phyloP scores from a whole-genome alignment of 2,329 filamentous ascomycete genomes.

The Fusarium keratoplasticum region DNA sequence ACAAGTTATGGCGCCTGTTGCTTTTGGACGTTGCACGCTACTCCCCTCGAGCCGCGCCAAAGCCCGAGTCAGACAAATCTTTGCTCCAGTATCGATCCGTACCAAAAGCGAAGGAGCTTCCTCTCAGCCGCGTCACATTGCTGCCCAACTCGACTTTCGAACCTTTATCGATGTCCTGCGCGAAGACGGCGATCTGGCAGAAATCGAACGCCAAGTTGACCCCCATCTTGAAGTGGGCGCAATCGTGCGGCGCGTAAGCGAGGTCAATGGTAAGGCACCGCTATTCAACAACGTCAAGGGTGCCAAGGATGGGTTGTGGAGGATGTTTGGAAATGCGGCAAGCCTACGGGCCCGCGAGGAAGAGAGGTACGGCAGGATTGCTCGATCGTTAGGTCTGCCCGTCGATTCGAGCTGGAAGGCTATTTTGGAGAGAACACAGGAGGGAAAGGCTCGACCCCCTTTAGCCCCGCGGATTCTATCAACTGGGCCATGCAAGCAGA shows the following conservation, averaged over 20 bases:
- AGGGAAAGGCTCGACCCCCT: conserved; percentile 47
- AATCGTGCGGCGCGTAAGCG: conserved; percentile 58
- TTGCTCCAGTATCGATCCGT: background rate
- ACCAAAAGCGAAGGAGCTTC: background rate
- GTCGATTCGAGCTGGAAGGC: conserved; percentile 36
- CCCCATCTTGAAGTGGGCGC: conserved; percentile 59
- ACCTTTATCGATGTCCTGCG: conserved; percentile 15
- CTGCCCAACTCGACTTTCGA: conserved; percentile 23
- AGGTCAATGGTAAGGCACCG: conserved; percentile 58
- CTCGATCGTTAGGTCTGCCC: conserved; percentile 54
- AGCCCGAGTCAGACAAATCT: background rate
- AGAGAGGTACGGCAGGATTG: conserved; percentile 55
- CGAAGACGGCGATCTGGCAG: conserved; percentile 55
- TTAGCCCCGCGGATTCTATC: conserved; percentile 49
- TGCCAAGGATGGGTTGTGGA: conserved; percentile 53
- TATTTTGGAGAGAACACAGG: conserved; percentile 54
- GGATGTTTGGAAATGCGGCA: conserved; percentile 59
- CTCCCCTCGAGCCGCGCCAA: background rate
- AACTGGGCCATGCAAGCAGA: conserved; percentile 21
- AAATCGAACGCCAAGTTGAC: conserved; percentile 56
- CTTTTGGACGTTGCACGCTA: background rate
- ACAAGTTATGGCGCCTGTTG: background rate
- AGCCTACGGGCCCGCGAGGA: conserved; percentile 45
- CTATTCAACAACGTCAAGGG: conserved; percentile 64
- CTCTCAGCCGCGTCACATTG: background rate